These are phyloP conservation scores for Xylariaceae sp. DNA, from an alignment of 2,329 filamentous ascomycete genomes.

Conservation along the genomic window DNA sequence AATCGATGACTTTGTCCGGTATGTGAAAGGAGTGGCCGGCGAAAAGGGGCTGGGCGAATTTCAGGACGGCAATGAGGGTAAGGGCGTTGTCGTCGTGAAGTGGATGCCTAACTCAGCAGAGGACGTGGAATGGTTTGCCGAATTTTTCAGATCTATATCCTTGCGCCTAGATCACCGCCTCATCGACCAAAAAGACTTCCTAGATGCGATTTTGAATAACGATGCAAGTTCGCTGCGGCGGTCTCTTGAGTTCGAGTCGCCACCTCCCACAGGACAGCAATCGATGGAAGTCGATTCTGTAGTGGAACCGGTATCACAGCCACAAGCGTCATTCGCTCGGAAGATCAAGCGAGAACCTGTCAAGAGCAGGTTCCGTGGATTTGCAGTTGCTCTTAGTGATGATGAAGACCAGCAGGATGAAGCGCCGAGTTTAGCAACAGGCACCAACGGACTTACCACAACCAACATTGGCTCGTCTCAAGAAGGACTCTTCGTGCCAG, in stretches of 20 bases:
- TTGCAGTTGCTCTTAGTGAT: conserved; percentile 44
- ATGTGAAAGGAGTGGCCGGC: conserved; percentile 68
- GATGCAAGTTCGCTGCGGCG: conserved; percentile 68
- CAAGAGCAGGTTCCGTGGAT: conserved; percentile 65
- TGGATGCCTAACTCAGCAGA: conserved; percentile 56
- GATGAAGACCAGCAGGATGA: conserved; percentile 33
- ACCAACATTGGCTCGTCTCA: conserved; percentile 33
- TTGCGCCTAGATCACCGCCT: conserved; percentile 71
- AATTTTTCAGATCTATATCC: conserved; percentile 65
- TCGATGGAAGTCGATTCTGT: conserved; percentile 28
- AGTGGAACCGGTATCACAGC: conserved; percentile 10
- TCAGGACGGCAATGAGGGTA: conserved; percentile 57
- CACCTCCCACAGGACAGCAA: conserved; percentile 23
- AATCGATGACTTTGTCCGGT: conserved; percentile 70
- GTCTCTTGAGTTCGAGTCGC: conserved; percentile 52
- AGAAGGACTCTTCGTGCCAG: conserved; percentile 53
- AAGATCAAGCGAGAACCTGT: conserved; percentile 38
- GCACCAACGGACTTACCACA: conserved; percentile 2
- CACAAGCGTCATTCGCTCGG: conserved; percentile 18
- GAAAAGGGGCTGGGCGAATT: conserved; percentile 65
- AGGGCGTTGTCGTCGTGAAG: conserved; percentile 73
- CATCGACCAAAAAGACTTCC: conserved; percentile 83
- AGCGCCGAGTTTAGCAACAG: conserved; percentile 10
- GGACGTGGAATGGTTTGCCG: conserved; percentile 59
- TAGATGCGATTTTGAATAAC: conserved; percentile 80